A percentile compares a stretch with the other conserved stretches of the same genome.
These are phyloP conservation scores for Fusarium brevicatenulatum DNA, from an alignment of 2,329 filamentous ascomycete genomes.

Conservation along the genomic window DNA sequence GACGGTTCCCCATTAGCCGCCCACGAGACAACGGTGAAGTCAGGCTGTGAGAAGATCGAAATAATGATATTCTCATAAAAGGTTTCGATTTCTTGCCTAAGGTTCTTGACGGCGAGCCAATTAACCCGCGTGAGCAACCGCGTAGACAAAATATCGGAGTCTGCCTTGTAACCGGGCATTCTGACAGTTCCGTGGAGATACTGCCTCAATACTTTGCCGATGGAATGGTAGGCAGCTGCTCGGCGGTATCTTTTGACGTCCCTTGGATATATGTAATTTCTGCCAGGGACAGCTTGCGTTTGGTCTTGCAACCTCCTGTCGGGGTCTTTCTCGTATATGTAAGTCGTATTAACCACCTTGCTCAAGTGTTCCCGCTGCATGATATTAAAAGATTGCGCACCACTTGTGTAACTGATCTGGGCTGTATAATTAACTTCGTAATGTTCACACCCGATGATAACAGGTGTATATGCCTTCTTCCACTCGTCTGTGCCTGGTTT, in stretches of 20 bases:
- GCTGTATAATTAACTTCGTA: not conserved
- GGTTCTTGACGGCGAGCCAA: not conserved
- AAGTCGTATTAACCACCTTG: conserved; percentile 2
- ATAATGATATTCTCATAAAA: conserved; percentile 10
- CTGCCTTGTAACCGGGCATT: not conserved
- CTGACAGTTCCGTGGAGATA: not conserved
- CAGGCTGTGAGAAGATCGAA: not conserved
- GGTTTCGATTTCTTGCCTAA: fast-evolving
- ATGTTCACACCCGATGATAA: conserved; percentile 18
- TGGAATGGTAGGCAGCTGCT: conserved; percentile 1
- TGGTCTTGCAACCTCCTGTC: conserved; percentile 15
- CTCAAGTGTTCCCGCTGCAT: fast-evolving
- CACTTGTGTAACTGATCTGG: not conserved
- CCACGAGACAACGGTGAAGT: not conserved
- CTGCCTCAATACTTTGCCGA: not conserved
- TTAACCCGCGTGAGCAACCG: conserved; percentile 11
- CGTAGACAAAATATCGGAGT: not conserved
- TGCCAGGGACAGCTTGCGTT: not conserved
- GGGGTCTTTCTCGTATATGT: not conserved
- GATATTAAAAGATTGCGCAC: fast-evolving
- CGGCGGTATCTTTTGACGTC: not conserved
- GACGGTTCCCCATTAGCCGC: not conserved
- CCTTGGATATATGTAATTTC: not conserved
- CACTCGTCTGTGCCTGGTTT: fast-evolving
- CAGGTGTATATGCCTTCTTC: not conserved